Evolutionary conservation across 345 rosid species (phyloP), one percentile per base, ranked within the genome.

Genomic region (Citrus sp.): DNA sequence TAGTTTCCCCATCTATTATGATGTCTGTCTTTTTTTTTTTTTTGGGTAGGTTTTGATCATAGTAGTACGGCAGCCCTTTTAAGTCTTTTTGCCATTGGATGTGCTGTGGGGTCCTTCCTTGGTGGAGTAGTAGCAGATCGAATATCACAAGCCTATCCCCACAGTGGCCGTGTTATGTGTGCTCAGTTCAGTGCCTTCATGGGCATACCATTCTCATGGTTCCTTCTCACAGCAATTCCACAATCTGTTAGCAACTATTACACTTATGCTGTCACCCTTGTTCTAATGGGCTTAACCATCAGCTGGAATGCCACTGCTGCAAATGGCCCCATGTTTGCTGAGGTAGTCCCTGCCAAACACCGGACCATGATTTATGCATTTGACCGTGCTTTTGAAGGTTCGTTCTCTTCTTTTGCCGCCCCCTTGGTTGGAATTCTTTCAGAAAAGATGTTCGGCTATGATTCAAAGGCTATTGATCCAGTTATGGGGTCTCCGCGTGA

Each of bases 281-380:
- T 94, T 74, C 58, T 89, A 75, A 96, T 93, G 99, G 99, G 99
- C 56, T 77, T 92, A 56, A 91, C 89, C 78, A 94, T 94, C 79
- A 92, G 97, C 86, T 96, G 98, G 99, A 87, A 89, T 34, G 98
- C 81, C 10, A 84, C 94, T n/a, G 98, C 98, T 0, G 95, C 87
- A 22, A 95, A 95, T 34, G 99, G 87, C 5, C 99, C 99, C 0
- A 96, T 93, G 86, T 94, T 96, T 69, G 99, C 99, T 0, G 98
- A 96, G 82, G 98, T 96, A 0, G 97, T 94, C 14, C 98, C 99
- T 13, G 78, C 89, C n/a, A 92, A 84, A 80, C 97, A 95, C 80
- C 88, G 98, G 25, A 93, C 97, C 0, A 96, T 96, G 99, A 92
- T 96, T 69, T 96, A 96, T 28, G 98, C 98, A 1, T 96, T 93